phyloP scores from a whole-genome alignment of 257 asterid genomes.

The Vinca minor region DNA sequence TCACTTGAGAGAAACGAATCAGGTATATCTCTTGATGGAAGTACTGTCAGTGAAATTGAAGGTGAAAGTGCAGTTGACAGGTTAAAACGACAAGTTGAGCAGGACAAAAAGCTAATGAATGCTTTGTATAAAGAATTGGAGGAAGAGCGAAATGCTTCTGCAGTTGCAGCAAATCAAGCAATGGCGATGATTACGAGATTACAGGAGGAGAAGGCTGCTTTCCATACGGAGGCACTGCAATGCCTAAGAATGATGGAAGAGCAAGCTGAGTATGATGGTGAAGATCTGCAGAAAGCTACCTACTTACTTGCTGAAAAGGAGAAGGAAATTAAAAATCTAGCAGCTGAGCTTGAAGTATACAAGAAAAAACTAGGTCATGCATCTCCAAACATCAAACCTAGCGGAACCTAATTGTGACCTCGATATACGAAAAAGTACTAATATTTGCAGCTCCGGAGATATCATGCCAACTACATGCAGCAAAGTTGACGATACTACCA shows the following conservation, averaged over 20 bases:
- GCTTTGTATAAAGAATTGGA: conserved; percentile 67
- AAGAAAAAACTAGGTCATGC: conserved; percentile 31
- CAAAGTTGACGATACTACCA: conserved; percentile 17
- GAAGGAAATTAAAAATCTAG: conserved; percentile 41
- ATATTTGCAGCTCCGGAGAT: conserved; percentile 10
- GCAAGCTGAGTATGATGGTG: conserved; percentile 73
- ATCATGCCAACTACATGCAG: conserved; percentile 11
- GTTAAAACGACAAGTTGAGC: conserved; percentile 65
- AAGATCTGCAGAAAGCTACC: conserved; percentile 59
- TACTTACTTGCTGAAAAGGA: conserved; percentile 53
- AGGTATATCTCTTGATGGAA: conserved; percentile 60
- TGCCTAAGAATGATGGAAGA: conserved; percentile 78
- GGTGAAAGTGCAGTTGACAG: conserved; percentile 69
- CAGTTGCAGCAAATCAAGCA: conserved; percentile 80
- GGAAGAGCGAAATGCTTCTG: conserved; percentile 85
- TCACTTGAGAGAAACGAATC: conserved; percentile 88
- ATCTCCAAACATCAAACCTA: conserved; percentile 18
- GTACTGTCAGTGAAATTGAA: conserved; percentile 62
- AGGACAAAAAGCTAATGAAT: conserved; percentile 51
- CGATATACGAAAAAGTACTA: conserved; percentile 9
- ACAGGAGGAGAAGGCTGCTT: conserved; percentile 81
- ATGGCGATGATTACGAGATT: conserved; percentile 91
- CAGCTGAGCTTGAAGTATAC: conserved; percentile 39
- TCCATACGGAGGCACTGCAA: conserved; percentile 82
- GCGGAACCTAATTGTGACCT: conserved; percentile 21